A percentile compares a stretch with the other conserved stretches of the same genome.
These are phyloP conservation scores for Taiozyma sp. DNA, from an alignment of 1,139 yeast genomes.

Conservation along the genomic window DNA sequence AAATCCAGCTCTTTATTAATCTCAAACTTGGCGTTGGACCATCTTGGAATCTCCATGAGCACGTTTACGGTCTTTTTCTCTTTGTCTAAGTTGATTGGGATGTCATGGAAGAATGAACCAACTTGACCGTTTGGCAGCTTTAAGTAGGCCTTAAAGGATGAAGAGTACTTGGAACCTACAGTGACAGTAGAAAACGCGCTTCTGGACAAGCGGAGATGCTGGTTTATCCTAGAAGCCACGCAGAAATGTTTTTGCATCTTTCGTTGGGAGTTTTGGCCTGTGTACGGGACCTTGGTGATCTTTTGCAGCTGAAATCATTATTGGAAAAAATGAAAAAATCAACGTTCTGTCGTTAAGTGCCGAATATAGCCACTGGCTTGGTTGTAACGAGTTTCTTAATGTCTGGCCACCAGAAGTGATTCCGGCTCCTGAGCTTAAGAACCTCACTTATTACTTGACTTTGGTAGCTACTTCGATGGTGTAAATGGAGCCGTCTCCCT, in stretches of 20 bases:
- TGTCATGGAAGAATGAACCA: conserved; percentile 87
- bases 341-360: no score
- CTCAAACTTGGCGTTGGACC: conserved; percentile 94
- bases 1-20: conserved; percentile 67
- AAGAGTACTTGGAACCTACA: conserved; percentile 39
- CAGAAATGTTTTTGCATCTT: background rate
- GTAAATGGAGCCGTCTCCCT: no score
- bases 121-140: conserved; percentile 39
- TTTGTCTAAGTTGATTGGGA: conserved; percentile 69
- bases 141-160: conserved; percentile 39
- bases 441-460: no score
- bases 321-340: no score
- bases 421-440: no score
- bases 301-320: no score
- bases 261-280: background rate
- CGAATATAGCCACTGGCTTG: no score
- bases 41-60: conserved; percentile 93
- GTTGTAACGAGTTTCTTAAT: no score
- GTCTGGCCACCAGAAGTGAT: no score
- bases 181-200: conserved; percentile 23
- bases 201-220: background rate
- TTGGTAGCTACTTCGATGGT: no score
- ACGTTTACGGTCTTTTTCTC: conserved; percentile 68
- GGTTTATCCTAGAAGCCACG: background rate
- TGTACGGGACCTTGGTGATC: background rate